Evolutionary conservation across 768 basidiomycete species (phyloP).

Genomic region (Boletellus emodensis): DNA sequence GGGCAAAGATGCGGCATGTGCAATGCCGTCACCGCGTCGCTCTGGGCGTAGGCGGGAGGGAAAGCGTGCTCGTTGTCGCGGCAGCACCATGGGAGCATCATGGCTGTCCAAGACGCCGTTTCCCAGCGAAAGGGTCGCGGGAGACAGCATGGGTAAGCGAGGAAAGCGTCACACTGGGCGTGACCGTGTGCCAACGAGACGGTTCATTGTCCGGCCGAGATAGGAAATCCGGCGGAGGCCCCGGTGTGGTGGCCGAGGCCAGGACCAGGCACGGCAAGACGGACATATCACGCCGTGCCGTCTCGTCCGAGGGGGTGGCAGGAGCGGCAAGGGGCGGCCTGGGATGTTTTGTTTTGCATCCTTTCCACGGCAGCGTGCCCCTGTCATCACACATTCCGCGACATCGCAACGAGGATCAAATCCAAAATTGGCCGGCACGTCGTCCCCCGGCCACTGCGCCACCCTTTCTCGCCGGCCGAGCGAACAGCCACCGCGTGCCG

Average conservation of each 20-base stretch:
- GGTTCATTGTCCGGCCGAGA: background rate
- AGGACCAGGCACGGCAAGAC: conserved; percentile 16
- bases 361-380: conserved; percentile 30
- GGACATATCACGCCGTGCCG: background rate
- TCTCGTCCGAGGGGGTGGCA: conserved; percentile 9
- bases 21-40: conserved; percentile 7
- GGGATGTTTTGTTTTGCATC: conserved; percentile 11
- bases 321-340: conserved; percentile 12
- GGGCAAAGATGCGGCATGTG: no score
- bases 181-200: background rate
- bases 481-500: background rate
- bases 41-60: background rate
- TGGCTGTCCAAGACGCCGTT: background rate
- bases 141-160: background rate
- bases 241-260: background rate
- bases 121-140: conserved; percentile 23
- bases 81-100: background rate
- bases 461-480: conserved; percentile 4
- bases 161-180: background rate
- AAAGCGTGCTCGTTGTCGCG: background rate
- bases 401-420: conserved; percentile 28
- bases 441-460: conserved; percentile 21
- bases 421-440: conserved; percentile 4
- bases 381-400: conserved; percentile 18
- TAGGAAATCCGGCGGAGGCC: background rate